These are phyloP conservation scores for Aspergillus terreus DNA, from an alignment of 2,329 filamentous ascomycete genomes.

Conservation along the genomic window DNA sequence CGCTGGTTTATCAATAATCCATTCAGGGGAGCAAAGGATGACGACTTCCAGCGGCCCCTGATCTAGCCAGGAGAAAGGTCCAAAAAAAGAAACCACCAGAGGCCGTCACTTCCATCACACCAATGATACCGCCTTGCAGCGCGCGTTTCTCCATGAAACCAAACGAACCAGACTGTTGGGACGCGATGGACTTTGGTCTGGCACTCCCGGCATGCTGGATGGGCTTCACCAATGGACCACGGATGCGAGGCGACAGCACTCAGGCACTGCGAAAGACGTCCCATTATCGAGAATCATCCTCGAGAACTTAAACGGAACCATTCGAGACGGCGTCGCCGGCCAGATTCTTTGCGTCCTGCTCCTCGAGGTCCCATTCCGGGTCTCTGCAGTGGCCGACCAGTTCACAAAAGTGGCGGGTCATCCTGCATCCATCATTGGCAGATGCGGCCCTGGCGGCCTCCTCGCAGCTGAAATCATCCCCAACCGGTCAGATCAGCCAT, in stretches of 20 bases:
- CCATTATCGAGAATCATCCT: no score
- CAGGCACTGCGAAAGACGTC: background rate
- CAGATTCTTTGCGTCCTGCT: background rate
- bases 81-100: background rate
- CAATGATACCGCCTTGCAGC: background rate
- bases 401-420: background rate
- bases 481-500: background rate
- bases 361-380: background rate
- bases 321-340: background rate
- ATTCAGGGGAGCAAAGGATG: background rate
- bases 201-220: background rate
- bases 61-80: background rate
- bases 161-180: constrained; percentile 1
- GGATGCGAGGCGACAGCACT: background rate
- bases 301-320: no score
- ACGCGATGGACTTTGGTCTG: background rate
- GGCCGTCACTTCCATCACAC: background rate
- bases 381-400: background rate
- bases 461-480: background rate
- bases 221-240: background rate
- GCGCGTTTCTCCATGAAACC: background rate
- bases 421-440: constrained; percentile 1
- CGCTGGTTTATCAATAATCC: background rate
- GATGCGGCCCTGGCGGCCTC: background rate
- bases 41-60: background rate